Percentiles rank a stretch among this genome's conserved stretches.
phyloP scores from a whole-genome alignment of 192 early-diverging fungal genomes.

The Coemansia pectinata region DNA sequence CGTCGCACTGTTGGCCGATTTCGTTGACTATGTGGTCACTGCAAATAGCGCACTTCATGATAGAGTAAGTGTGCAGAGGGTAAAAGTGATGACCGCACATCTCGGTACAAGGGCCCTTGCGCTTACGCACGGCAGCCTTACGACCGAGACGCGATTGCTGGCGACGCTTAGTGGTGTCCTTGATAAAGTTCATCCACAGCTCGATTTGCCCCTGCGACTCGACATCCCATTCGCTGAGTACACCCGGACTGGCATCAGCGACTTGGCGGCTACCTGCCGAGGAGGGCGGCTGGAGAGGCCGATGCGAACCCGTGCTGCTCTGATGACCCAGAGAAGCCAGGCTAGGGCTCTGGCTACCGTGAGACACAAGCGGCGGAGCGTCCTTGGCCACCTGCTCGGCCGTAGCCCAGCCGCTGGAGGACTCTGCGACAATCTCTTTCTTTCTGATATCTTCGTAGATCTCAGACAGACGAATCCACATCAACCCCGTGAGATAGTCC shows the following conservation, averaged over 20 bases:
- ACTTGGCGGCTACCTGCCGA: neutral
- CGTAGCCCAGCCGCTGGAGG: slow-evolving; percentile 58
- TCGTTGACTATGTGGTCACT: slow-evolving; percentile 90
- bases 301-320: slow-evolving; percentile 12
- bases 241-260: slow-evolving; percentile 26
- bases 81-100: slow-evolving; percentile 95
- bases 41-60: slow-evolving; percentile 98
- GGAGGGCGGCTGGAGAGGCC: neutral
- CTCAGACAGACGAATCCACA: slow-evolving; percentile 95
- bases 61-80: slow-evolving; percentile 87
- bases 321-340: slow-evolving; percentile 12
- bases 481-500: slow-evolving; percentile 73
- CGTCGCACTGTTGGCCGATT: slow-evolving; percentile 91
- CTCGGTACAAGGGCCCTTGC: slow-evolving; percentile 80
- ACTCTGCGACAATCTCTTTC: slow-evolving; percentile 62
- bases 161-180: slow-evolving; percentile 46
- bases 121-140: slow-evolving; percentile 73
- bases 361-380: neutral
- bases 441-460: slow-evolving; percentile 84
- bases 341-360: slow-evolving; percentile 16
- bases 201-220: slow-evolving; percentile 91
- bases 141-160: slow-evolving; percentile 64
- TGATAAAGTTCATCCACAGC: slow-evolving; percentile 85
- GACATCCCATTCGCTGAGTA: slow-evolving; percentile 68
- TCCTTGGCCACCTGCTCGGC: slow-evolving; percentile 48